Evolutionary conservation across 1,139 yeast genomes (phyloP).

Genomic region (Suhomyces wounanorum): DNA sequence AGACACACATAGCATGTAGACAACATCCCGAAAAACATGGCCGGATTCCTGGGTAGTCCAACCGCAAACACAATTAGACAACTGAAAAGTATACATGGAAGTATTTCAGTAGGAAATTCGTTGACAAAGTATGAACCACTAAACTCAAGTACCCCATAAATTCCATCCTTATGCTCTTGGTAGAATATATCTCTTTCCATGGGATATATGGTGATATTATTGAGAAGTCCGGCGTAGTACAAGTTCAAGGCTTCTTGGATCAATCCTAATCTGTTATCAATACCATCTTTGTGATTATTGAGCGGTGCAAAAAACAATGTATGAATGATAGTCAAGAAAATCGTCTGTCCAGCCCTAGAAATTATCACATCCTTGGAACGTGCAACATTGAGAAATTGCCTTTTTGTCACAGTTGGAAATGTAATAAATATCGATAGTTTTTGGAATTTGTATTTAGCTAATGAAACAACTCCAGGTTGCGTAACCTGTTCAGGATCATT

Average conservation of each 20-base stretch:
- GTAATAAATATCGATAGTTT: conserved; percentile 24
- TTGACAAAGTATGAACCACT: conserved; percentile 25
- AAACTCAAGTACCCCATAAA: conserved; percentile 25
- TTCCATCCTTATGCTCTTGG: conserved; percentile 27
- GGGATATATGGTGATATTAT: conserved; percentile 27
- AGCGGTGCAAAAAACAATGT: conserved; percentile 28
- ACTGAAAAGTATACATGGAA: conserved; percentile 24
- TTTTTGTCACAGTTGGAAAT: conserved; percentile 18
- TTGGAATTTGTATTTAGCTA: conserved; percentile 22
- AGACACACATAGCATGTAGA: conserved; percentile 20
- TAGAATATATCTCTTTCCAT: conserved; percentile 27
- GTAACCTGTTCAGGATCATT: background rate
- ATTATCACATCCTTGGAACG: conserved; percentile 24
- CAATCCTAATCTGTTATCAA: conserved; percentile 26
- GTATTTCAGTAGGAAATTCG: conserved; percentile 26
- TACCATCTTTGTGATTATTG: conserved; percentile 20
- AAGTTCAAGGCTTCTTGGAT: conserved; percentile 26
- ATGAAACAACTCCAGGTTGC: background rate
- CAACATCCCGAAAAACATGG: conserved; percentile 26
- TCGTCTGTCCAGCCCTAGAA: conserved; percentile 23
- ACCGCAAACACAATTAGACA: conserved; percentile 25
- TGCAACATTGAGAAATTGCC: conserved; percentile 22
- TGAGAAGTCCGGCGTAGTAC: conserved; percentile 27
- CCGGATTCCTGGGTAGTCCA: conserved; percentile 26
- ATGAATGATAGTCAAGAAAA: conserved; percentile 22